phyloP scores from a whole-genome alignment of 805 yeast species.

The Candida ulmi region DNA sequence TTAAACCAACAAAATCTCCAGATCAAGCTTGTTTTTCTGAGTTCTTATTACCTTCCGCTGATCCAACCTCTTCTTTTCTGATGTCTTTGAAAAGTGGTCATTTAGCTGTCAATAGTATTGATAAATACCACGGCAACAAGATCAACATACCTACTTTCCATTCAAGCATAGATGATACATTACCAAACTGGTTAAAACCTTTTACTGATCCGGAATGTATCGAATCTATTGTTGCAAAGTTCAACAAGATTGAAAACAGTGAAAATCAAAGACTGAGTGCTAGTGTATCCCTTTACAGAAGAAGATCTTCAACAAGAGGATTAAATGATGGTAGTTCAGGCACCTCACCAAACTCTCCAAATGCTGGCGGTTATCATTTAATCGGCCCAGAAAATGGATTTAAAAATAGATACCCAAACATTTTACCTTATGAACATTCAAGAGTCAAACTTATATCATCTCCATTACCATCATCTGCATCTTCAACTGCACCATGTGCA shows the following conservation, averaged over 20 bases:
- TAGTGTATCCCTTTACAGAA: constrained; percentile 12
- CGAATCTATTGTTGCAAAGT: constrained; percentile 21
- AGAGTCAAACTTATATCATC: constrained; percentile 48
- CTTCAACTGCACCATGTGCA: background rate
- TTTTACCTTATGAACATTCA: constrained; percentile 79
- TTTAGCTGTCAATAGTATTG: constrained; percentile 3
- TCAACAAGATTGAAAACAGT: constrained; percentile 27
- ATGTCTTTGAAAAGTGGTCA: constrained; percentile 19
- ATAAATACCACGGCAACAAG: constrained; percentile 2
- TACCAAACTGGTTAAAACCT: constrained; percentile 29
- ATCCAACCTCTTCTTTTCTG: constrained; percentile 18
- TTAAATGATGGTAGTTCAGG: background rate
- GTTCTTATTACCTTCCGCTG: constrained; percentile 20
- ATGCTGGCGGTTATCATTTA: constrained; percentile 1
- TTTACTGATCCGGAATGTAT: constrained; percentile 16
- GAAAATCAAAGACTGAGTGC: constrained; percentile 26
- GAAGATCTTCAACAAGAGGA: constrained; percentile 5
- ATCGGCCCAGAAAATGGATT: constrained; percentile 16
- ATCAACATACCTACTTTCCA: constrained; percentile 10
- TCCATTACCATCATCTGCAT: constrained; percentile 19
- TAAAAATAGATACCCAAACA: constrained; percentile 83
- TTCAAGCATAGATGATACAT: background rate
- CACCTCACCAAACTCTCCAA: constrained; percentile 6
- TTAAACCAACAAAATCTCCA: constrained; percentile 9
- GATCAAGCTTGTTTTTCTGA: constrained; percentile 13